phyloP scores from a whole-genome alignment of 2,329 filamentous ascomycete species.

The Laburnicola sp. region DNA sequence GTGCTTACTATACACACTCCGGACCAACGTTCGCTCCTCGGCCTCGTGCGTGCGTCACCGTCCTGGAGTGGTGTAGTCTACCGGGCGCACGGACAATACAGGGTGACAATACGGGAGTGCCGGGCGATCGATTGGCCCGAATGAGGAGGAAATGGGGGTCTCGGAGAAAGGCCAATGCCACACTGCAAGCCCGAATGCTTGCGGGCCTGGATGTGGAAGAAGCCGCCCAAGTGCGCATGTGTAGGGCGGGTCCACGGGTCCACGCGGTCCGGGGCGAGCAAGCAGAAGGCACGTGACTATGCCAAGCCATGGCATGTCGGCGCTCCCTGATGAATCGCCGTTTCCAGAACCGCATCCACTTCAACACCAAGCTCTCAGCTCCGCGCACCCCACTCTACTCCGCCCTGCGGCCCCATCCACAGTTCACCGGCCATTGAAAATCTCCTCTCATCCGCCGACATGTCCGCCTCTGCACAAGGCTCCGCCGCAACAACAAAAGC shows the following conservation, averaged over 20 bases:
- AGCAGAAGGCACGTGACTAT: slow-evolving; percentile 21
- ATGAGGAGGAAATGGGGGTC: slow-evolving; percentile 2
- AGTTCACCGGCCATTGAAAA: background rate
- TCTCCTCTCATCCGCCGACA: slow-evolving; percentile 29
- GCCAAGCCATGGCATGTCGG: slow-evolving; percentile 18
- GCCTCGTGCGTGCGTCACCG: background rate
- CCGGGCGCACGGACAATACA: background rate
- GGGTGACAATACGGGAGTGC: background rate
- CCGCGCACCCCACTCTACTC: slow-evolving; percentile 3
- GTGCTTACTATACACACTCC: background rate
- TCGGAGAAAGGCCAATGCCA: background rate
- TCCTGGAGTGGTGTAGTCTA: background rate
- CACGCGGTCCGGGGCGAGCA: background rate
- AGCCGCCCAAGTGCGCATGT: too few relatives aligned
- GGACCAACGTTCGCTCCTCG: background rate
- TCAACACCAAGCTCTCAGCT: slow-evolving; percentile 15
- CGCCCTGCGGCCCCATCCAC: background rate
- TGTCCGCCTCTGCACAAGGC: slow-evolving; percentile 53
- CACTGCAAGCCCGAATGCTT: too few relatives aligned
- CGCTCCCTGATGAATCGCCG: slow-evolving; percentile 15
- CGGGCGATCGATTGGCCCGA: slow-evolving; percentile 2
- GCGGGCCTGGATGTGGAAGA: too few relatives aligned
- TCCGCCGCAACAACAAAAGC: slow-evolving; percentile 47
- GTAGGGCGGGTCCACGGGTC: background rate
- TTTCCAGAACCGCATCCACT: slow-evolving; percentile 20